Conservation (phyloP, 2,329 filamentous ascomycete genomes). For the Apiospora arundinis region DNA sequence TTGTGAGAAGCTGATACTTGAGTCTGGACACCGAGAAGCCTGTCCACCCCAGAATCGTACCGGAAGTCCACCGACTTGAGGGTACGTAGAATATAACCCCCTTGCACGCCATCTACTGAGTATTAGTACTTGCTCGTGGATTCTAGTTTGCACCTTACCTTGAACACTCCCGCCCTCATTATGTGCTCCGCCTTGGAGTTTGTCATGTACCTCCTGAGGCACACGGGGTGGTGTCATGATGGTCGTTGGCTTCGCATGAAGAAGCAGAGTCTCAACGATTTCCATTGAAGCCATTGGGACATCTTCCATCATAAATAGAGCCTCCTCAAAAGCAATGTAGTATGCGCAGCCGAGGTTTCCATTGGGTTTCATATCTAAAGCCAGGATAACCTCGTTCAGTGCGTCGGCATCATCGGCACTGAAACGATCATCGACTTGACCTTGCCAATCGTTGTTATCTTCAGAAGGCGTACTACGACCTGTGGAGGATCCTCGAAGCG, state of each 20-base stretch:
- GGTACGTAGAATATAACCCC: constrained; percentile 64
- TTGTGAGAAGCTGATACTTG: constrained; percentile 54
- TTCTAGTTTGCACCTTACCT: constrained; percentile 31
- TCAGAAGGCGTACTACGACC: background rate
- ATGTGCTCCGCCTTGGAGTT: constrained; percentile 41
- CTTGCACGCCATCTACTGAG: constrained; percentile 43
- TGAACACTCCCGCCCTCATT: background rate
- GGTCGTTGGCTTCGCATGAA: constrained; percentile 61
- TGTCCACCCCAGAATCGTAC: constrained; percentile 69
- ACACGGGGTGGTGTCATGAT: constrained; percentile 59
- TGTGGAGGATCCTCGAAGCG: constrained; percentile 27
- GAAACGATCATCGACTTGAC: constrained; percentile 26
- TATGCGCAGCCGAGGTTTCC: constrained; percentile 83
- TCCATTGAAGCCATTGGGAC: constrained; percentile 72
- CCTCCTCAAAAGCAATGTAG: constrained; percentile 74
- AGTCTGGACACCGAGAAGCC: constrained; percentile 65
- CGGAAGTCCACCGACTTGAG: constrained; percentile 76
- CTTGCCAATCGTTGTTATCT: background rate
- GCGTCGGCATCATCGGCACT: constrained; percentile 39
- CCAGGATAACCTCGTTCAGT: constrained; percentile 77
- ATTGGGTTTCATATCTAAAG: constrained; percentile 74
- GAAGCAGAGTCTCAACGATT: constrained; percentile 66
- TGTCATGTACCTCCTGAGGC: constrained; percentile 47
- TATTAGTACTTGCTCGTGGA: constrained; percentile 34
- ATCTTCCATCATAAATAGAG: constrained; percentile 79